Conservation (phyloP, 2,329 filamentous ascomycete species). For the Didymella keratinophila region DNA sequence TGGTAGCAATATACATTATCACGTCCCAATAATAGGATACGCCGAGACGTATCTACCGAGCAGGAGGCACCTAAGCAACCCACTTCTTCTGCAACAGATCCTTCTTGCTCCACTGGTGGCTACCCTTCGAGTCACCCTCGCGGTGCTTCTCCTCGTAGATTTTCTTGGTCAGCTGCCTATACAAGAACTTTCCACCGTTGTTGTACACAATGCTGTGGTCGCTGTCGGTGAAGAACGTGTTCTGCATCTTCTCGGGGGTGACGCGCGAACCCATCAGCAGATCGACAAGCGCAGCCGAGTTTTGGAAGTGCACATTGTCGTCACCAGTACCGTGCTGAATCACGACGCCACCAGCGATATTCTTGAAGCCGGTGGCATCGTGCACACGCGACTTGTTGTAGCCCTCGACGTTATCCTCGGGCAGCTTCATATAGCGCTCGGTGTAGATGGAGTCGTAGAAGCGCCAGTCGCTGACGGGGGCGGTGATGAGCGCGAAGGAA, state of each 20-base stretch:
- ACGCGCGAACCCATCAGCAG: slow-evolving; percentile 67
- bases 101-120: slow-evolving; percentile 59
- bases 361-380: slow-evolving; percentile 67
- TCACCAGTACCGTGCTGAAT: slow-evolving; percentile 73
- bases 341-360: slow-evolving; percentile 66
- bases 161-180: slow-evolving; percentile 68
- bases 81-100: slow-evolving; percentile 25
- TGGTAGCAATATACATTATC: neutral
- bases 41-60: neutral
- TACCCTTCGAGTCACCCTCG: slow-evolving; percentile 43
- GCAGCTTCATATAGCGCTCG: slow-evolving; percentile 75
- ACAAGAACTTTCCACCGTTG: slow-evolving; percentile 63
- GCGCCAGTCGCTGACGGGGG: slow-evolving; percentile 72
- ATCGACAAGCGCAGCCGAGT: slow-evolving; percentile 68
- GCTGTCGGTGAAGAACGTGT: slow-evolving; percentile 70
- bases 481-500: slow-evolving; percentile 68
- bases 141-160: slow-evolving; percentile 69
- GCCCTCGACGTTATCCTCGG: slow-evolving; percentile 63
- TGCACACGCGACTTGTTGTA: slow-evolving; percentile 69
- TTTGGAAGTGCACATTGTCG: slow-evolving; percentile 77
- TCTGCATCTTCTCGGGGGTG: slow-evolving; percentile 67
- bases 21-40: neutral
- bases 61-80: slow-evolving; percentile 1
- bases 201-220: slow-evolving; percentile 70
- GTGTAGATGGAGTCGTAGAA: slow-evolving; percentile 78